Conservation (phyloP, 179 eudicot genomes). For the Silene coronaria region DNA sequence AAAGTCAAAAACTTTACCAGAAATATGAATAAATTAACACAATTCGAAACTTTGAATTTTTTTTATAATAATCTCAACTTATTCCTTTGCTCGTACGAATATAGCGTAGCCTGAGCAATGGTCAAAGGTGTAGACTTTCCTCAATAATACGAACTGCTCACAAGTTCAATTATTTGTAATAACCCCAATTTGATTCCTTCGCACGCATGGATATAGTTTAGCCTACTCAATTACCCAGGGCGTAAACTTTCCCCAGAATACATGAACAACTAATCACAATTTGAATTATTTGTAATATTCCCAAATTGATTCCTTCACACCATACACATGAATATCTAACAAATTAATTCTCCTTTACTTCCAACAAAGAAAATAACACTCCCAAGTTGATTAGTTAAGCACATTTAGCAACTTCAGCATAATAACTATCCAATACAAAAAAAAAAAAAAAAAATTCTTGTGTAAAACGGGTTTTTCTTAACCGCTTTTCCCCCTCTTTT, state of each 20-base stretch:
- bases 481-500: no score
- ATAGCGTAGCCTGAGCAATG: no score
- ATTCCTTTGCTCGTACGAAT: not conserved
- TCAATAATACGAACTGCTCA: not conserved
- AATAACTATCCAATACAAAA: not conserved
- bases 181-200: no score
- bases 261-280: not conserved
- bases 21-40: no score
- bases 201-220: not conserved
- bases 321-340: not conserved
- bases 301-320: not conserved
- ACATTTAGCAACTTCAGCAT: not conserved
- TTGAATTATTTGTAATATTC: no score
- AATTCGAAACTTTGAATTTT: no score
- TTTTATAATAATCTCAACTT: not conserved
- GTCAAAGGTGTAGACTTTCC: no score
- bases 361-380: no score
- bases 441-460: not conserved
- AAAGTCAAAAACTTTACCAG: not conserved
- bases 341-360: not conserved
- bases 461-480: no score
- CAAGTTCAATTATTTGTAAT: no score
- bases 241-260: not conserved
- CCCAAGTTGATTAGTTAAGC: not conserved
- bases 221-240: not conserved